Conservation (phyloP, 306 rosid species). For the Cicer bijugum region DNA sequence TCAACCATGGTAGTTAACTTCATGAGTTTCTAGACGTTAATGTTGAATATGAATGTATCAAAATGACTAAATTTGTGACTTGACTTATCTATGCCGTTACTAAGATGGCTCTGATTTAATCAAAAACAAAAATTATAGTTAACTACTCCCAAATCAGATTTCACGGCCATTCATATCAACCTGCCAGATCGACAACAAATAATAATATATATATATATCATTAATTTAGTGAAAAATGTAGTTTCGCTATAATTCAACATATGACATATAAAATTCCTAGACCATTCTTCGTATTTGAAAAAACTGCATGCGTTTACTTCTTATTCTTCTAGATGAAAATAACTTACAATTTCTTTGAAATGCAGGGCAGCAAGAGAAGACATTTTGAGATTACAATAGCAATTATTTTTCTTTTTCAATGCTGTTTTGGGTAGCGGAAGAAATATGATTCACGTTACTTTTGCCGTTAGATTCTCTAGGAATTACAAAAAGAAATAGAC, state of each 20-base stretch:
- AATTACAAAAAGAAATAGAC: too few species aligned
- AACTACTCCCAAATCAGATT: constrained; percentile 4
- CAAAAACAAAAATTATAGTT: constrained; percentile 4
- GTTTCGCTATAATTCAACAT: background rate
- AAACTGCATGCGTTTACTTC: constrained; percentile 32
- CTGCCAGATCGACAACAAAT: background rate
- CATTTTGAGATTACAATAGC: constrained; percentile 3
- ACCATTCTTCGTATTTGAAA: background rate
- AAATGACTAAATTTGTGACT: background rate
- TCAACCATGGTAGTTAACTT: constrained; percentile 28
- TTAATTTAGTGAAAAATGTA: constrained; percentile 8
- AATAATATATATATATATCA: background rate
- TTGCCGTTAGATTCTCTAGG: too few species aligned
- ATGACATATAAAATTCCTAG: constrained; percentile 8
- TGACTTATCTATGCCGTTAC: constrained; percentile 20
- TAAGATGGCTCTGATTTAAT: constrained; percentile 9
- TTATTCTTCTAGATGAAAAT: constrained; percentile 44
- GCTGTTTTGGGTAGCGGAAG: background rate
- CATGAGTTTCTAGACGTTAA: constrained; percentile 38
- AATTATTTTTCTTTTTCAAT: background rate
- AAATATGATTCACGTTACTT: too few species aligned
- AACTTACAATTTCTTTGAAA: constrained; percentile 21
- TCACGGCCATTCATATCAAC: constrained; percentile 23
- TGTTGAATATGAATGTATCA: constrained; percentile 12
- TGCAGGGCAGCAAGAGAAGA: constrained; percentile 23